These are phyloP conservation scores for Blastocystis sp. DNA, from an alignment of 352 stramenopile species.

Conservation along the genomic window DNA sequence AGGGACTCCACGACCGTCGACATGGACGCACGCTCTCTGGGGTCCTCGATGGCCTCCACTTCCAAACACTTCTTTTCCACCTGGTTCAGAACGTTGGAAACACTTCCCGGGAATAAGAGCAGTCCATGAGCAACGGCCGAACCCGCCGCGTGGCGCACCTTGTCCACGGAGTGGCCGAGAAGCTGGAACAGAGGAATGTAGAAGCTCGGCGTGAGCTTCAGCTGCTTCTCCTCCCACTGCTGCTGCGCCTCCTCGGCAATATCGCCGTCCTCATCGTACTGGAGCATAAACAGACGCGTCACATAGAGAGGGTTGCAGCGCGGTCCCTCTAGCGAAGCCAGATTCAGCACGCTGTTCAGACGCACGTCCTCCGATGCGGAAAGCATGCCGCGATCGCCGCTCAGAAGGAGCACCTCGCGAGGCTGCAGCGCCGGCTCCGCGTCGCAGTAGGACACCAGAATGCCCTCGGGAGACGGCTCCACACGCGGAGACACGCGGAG, in stretches of 20 bases:
- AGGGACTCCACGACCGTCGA: not conserved
- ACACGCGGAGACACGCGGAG: conserved; percentile 15
- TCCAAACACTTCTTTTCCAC: conserved; percentile 68
- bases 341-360: conserved; percentile 33
- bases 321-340: not conserved
- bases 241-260: conserved; percentile 26
- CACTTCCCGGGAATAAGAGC: conserved; percentile 69
- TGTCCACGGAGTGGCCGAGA: conserved; percentile 68
- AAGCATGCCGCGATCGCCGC: conserved; percentile 56
- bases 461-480: conserved; percentile 44
- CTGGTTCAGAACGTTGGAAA: conserved; percentile 60
- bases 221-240: conserved; percentile 38
- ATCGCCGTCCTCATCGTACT: conserved; percentile 57
- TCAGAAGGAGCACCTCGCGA: conserved; percentile 36
- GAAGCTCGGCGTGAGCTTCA: not conserved
- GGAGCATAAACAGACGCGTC: conserved; percentile 56
- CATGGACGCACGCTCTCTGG: conserved; percentile 61
- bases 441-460: conserved; percentile 58
- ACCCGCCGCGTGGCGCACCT: conserved; percentile 70
- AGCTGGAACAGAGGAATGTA: conserved; percentile 60
- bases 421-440: conserved; percentile 8
- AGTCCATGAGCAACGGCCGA: conserved; percentile 71
- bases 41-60: conserved; percentile 64
- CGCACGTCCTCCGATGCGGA: conserved; percentile 57
- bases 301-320: conserved; percentile 15